A percentile compares a stretch with the other conserved stretches of the same genome.
These are phyloP conservation scores for Chlorella vulgaris DNA, from an alignment of 139 green algal species.

Conservation along the genomic window DNA sequence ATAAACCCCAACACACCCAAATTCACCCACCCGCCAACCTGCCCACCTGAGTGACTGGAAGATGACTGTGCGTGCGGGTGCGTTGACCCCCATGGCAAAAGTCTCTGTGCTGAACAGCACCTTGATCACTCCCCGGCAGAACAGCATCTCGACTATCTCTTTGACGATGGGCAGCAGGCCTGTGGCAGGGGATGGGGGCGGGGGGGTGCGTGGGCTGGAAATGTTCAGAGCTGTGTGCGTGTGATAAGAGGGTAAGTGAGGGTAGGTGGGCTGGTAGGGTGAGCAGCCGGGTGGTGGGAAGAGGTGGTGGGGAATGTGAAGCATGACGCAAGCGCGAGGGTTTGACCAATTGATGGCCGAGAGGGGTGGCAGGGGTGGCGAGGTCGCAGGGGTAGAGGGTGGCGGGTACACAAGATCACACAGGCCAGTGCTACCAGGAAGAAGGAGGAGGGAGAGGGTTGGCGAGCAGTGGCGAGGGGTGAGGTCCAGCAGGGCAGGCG, in stretches of 20 bases:
- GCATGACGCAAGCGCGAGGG: too few relatives aligned
- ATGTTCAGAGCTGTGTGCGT: neutral
- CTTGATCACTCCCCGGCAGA: constrained; percentile 94
- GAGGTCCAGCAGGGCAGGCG: neutral
- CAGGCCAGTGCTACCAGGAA: too few relatives aligned
- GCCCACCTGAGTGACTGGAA: constrained; percentile 83
- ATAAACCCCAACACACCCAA: neutral
- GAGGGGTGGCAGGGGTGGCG: too few relatives aligned
- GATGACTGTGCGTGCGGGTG: constrained; percentile 90
- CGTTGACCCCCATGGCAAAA: constrained; percentile 99
- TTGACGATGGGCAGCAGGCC: constrained; percentile 97
- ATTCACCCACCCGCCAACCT: too few relatives aligned
- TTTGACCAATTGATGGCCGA: too few relatives aligned
- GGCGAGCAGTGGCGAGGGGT: too few relatives aligned
- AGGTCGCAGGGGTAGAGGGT: too few relatives aligned
- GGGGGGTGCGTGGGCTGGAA: neutral
- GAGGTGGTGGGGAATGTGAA: too few relatives aligned
- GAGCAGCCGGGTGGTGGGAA: too few relatives aligned
- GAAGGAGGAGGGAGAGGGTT: too few relatives aligned
- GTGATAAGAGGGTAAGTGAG: neutral
- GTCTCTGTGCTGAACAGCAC: constrained; percentile 94
- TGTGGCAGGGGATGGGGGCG: neutral
- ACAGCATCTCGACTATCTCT: constrained; percentile 98
- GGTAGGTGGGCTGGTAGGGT: too few relatives aligned
- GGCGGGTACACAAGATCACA: too few relatives aligned